Evolutionary conservation across 2,329 filamentous ascomycete species (phyloP).

Genomic region (Teratosphaeria viscida): DNA sequence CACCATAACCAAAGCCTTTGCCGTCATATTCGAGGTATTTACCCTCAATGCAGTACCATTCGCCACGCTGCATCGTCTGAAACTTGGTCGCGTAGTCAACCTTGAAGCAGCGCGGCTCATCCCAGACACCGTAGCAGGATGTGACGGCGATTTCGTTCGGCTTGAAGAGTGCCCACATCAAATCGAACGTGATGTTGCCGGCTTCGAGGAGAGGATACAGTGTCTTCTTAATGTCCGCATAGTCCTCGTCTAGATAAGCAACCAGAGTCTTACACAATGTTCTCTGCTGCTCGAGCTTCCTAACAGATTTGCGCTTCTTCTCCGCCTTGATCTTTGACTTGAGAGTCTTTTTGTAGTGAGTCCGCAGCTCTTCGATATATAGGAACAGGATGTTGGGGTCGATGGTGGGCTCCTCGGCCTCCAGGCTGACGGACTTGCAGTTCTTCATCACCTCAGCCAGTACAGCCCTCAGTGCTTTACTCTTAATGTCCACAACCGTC

Average conservation of each 20-base stretch:
- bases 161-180: slow-evolving; percentile 83
- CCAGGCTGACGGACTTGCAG: slow-evolving; percentile 67
- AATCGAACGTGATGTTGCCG: slow-evolving; percentile 77
- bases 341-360: slow-evolving; percentile 49
- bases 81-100: slow-evolving; percentile 67
- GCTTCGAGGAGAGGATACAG: slow-evolving; percentile 71
- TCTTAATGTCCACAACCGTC: slow-evolving; percentile 74
- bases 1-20: slow-evolving; percentile 70
- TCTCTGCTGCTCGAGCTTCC: slow-evolving; percentile 48
- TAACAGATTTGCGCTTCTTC: slow-evolving; percentile 51
- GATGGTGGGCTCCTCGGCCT: slow-evolving; percentile 63
- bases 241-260: slow-evolving; percentile 73
- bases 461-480: slow-evolving; percentile 62
- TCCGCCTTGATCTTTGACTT: slow-evolving; percentile 48
- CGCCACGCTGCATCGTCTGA: slow-evolving; percentile 56
- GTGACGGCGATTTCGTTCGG: slow-evolving; percentile 71
- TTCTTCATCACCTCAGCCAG: slow-evolving; percentile 63
- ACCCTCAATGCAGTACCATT: slow-evolving; percentile 68
- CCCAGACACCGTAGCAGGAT: slow-evolving; percentile 62
- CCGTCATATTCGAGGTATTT: slow-evolving; percentile 81
- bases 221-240: slow-evolving; percentile 64
- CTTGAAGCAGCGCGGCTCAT: slow-evolving; percentile 74
- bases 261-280: slow-evolving; percentile 62
- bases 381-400: slow-evolving; percentile 42
- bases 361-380: slow-evolving; percentile 68